phyloP scores from a whole-genome alignment of 2,329 filamentous ascomycete genomes.

The Pyrenophora seminiperda region DNA sequence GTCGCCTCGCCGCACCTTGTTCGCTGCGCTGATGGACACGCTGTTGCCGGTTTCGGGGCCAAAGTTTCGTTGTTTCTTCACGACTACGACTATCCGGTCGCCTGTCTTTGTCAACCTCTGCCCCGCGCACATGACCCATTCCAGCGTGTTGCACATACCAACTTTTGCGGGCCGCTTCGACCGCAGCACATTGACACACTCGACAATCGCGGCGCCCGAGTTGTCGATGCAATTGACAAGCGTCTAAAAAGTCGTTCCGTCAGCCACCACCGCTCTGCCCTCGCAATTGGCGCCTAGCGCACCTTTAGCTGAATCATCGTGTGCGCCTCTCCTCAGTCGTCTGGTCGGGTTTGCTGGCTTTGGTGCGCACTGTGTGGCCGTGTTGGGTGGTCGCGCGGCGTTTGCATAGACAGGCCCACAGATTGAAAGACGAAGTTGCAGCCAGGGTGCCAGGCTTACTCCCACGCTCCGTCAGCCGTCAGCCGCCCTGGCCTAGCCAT shows the following conservation, averaged over 20 bases:
- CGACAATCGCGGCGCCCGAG: conserved; percentile 94
- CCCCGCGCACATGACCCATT: neutral
- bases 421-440: conserved; percentile 7
- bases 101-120: conserved; percentile 58
- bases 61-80: conserved; percentile 90
- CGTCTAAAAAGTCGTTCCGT: conserved; percentile 70
- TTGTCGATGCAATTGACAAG: conserved; percentile 99
- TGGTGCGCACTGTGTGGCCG: conserved; percentile 14
- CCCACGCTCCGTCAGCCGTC: neutral
- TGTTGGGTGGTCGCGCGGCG: conserved; percentile 8
- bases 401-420: conserved; percentile 1
- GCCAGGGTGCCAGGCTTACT: conserved; percentile 10
- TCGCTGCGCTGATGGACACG: conserved; percentile 73
- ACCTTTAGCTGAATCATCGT: conserved; percentile 50
- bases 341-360: neutral
- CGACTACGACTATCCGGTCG: conserved; percentile 95
- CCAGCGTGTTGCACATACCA: conserved; percentile 63
- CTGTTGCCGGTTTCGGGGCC: conserved; percentile 72
- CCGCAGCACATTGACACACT: conserved; percentile 90
- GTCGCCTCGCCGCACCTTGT: conserved; percentile 95
- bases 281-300: conserved; percentile 10
- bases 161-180: conserved; percentile 89
- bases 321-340: conserved; percentile 7
- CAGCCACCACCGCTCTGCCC: conserved; percentile 27
- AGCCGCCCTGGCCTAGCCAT: neutral